Base-by-base conservation (phyloP, 805 yeast species). In the Wickerhamiella nectarea region DNA sequence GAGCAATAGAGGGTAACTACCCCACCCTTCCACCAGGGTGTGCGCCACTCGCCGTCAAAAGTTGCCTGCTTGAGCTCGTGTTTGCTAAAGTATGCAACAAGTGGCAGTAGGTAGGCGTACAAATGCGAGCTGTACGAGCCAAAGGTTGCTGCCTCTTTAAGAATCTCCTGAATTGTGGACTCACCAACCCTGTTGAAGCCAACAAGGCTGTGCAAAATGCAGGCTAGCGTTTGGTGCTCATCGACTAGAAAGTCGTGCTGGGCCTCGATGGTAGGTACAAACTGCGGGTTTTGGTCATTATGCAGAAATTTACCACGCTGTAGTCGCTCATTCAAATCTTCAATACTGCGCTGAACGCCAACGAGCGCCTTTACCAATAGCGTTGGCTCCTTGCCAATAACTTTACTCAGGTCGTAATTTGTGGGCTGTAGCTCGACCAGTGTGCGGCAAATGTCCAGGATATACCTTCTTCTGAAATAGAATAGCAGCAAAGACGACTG, bases 151-250 rank as follows among this genome's bases (percentile, higher is more conserved):
- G 77, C 58, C 43, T 70, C 76, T 7, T 63, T 55, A 1, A 78
- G 48, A 7, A 79, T 45, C 14, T 59, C 54, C 14, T 54, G 50
- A 52, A 70, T 70, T 4, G 67, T 59, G 0, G 62, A 57, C 6
- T 60, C 62, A 31, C 58, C 50, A 1, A 62, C 52, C 20, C 56
- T 47, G 33, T 66, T 64, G 31, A 64, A 64, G 2, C 65, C 63
- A 6, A 70, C 63, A 36, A 74, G 58, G 2, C 80, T 78, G 51
- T 59, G 73, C 6, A 80, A 63, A 1, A 83, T 65, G 56, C 77
- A 81, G 36, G 87, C 78, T 44, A 87, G 60, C 1, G 69, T 56
- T 53, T 84, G 94, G 57, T 86, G 91, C 52, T 78, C 78, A 40
- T 66, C 66, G 42, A 75, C 69, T 22, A 83, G 64, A 49, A 75